Base-by-base conservation (phyloP, 495 filamentous ascomycete genomes). In the Daldinia caldariorum region DNA sequence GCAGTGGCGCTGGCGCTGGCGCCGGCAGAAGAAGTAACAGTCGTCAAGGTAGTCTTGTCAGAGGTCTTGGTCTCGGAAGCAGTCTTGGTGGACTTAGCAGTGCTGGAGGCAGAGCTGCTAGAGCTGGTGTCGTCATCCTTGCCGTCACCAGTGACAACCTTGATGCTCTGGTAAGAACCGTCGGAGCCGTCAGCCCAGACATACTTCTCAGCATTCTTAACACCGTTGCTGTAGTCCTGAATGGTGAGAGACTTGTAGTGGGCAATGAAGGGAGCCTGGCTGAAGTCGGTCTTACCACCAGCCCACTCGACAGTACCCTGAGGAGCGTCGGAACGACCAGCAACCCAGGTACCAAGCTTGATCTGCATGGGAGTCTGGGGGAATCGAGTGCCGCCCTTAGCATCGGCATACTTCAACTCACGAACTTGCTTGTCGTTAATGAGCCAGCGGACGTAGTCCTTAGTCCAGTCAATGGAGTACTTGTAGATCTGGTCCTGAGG, bases 361-460 rank as follows among this genome's bases (percentile, higher is more conserved):
- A 97, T 79, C 74, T 91, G 88, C 89, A 93, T 92, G 38, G 94
- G 94, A 13, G 93, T 94, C 82, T 97, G 94, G 39, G 95, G 95
- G 82, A 90, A 97, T 76, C 89, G 89, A 54, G 82, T 77, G 63
- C 88, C 91, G 22, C 81, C 83, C 61, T 85, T 81, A 49, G 87
- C 84, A 61, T 83, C 76, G 50, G 81, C 79, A 34, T 91, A 89
- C 59, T 74, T 79, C 39, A 97, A 83, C 4, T 90, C 90, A 57
- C 95, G 89, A 61, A 94, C 86, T 18, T 90, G 78, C 0, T 69
- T 65, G 61, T 89, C 90, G 74, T 97, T 91, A 74, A 97, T 90
- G 78, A 85, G 87, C 94, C 95, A 99, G 63, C 91, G 84, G 58
- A 97, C 85, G 69, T 86, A 86, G 22, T 88, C 82, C 29, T 87